These are phyloP conservation scores for Ophiostoma pallidulum DNA, from an alignment of 2,329 filamentous ascomycete genomes.

Conservation along the genomic window DNA sequence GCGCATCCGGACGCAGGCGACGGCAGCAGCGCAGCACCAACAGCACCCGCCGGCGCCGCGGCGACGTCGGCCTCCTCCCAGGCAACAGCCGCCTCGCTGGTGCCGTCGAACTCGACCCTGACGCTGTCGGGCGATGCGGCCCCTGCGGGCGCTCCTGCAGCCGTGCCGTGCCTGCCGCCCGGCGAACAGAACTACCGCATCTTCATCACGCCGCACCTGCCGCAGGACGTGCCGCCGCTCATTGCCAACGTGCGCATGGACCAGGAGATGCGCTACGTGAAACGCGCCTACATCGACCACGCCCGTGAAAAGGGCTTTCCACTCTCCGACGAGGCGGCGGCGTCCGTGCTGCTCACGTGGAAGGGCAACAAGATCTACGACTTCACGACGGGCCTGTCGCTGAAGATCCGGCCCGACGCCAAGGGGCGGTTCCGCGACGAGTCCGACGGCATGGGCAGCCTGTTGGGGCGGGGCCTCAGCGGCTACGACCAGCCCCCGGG, in stretches of 20 bases:
- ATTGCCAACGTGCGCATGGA: slow-evolving; percentile 58
- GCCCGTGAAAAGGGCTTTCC: slow-evolving; percentile 41
- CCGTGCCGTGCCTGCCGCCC: background rate
- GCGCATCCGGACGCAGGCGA: background rate
- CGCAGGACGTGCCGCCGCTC: slow-evolving; percentile 28
- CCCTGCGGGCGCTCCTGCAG: background rate
- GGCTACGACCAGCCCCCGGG: slow-evolving; percentile 20
- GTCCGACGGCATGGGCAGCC: slow-evolving; percentile 28
- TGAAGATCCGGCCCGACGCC: slow-evolving; percentile 47
- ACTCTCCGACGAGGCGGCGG: slow-evolving; percentile 32
- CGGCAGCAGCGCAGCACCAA: background rate
- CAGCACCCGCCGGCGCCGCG: no score
- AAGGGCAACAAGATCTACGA: slow-evolving; percentile 63
- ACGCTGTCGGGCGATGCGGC: background rate
- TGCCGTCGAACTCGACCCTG: background rate
- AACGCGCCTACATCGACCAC: slow-evolving; percentile 57
- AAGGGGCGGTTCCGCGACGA: slow-evolving; percentile 34
- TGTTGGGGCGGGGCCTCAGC: slow-evolving; percentile 18
- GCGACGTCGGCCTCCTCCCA: background rate
- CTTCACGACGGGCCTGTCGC: slow-evolving; percentile 59
- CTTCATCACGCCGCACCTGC: slow-evolving; percentile 58
- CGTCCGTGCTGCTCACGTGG: slow-evolving; percentile 74
- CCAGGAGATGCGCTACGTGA: slow-evolving; percentile 58
- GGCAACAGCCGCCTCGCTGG: background rate
- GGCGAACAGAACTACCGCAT: slow-evolving; percentile 29